Percentiles rank a stretch among this genome's conserved stretches.
Conservation (phyloP, 2,329 filamentous ascomycete genomes). For the Claviceps africana region DNA sequence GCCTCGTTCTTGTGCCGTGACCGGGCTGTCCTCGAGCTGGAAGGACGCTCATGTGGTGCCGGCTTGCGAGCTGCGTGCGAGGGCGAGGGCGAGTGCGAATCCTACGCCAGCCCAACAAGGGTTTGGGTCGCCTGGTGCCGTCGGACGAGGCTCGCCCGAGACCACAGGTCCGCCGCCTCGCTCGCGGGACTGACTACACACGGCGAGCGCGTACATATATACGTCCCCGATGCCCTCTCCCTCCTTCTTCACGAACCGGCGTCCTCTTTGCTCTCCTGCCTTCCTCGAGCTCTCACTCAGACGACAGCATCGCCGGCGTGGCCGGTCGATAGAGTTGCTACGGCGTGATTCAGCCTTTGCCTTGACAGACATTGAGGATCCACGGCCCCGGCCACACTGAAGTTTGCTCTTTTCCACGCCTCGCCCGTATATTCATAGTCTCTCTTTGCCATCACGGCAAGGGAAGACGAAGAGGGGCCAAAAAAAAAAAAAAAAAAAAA, state of each 20-base stretch:
- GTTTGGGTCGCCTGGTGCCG: background rate
- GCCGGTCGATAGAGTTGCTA: background rate
- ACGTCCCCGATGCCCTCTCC: background rate
- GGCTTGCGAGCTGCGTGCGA: background rate
- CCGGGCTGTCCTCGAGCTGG: background rate
- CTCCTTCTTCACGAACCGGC: background rate
- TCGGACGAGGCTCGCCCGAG: no score
- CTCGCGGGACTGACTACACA: no score
- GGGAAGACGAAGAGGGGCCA: no score
- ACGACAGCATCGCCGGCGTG: constrained; percentile 1
- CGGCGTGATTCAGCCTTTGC: background rate
- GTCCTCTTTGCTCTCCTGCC: background rate
- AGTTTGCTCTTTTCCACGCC: background rate
- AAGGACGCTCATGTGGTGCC: no score
- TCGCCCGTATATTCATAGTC: background rate
- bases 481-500: background rate
- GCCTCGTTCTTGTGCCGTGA: background rate
- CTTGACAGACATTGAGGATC: background rate
- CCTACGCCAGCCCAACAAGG: background rate
- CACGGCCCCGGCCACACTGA: no score
- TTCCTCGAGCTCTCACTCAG: background rate
- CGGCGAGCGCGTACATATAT: no score
- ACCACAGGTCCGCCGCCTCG: no score
- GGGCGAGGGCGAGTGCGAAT: background rate
- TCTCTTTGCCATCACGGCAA: background rate